Conservation (phyloP, 805 yeast genomes). For the Barnettozyma pratensis region DNA sequence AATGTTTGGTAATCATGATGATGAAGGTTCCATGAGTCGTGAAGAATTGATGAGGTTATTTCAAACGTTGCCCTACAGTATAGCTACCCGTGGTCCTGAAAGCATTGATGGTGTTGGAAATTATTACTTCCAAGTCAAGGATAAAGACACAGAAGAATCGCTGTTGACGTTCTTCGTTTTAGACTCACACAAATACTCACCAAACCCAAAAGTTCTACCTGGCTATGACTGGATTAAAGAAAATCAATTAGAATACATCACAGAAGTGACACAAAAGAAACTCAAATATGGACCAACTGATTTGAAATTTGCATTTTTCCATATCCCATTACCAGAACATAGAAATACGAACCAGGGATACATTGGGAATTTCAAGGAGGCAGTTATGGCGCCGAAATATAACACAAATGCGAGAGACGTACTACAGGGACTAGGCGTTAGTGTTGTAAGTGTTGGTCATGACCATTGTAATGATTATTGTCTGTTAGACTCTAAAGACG, state of each 20-base stretch:
- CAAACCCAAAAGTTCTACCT: slow-evolving; percentile 56
- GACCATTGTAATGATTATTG: slow-evolving; percentile 96
- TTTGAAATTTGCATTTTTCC: slow-evolving; percentile 86
- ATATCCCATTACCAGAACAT: slow-evolving; percentile 89
- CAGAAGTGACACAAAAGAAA: slow-evolving; percentile 27
- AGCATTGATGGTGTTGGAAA: slow-evolving; percentile 82
- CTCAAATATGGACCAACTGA: slow-evolving; percentile 31
- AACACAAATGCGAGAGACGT: slow-evolving; percentile 62
- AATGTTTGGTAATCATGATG: slow-evolving; percentile 92
- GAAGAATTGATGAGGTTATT: slow-evolving; percentile 54
- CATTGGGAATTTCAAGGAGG: slow-evolving; percentile 69
- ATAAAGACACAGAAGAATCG: slow-evolving; percentile 31
- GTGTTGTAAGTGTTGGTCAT: slow-evolving; percentile 81
- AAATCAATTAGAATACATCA: slow-evolving; percentile 57
- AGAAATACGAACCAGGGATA: slow-evolving; percentile 38
- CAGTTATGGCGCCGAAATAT: slow-evolving; percentile 68
- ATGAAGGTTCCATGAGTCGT: slow-evolving; percentile 68
- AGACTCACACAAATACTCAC: slow-evolving; percentile 79
- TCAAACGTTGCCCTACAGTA: slow-evolving; percentile 58
- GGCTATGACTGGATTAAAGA: slow-evolving; percentile 87
- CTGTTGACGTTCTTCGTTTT: slow-evolving; percentile 65
- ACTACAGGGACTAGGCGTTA: slow-evolving; percentile 62
- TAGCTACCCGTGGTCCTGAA: slow-evolving; percentile 58
- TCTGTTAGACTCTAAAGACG: slow-evolving; percentile 42
- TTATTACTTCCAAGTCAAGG: slow-evolving; percentile 52